These are phyloP conservation scores for Pezicula radicicola DNA, from an alignment of 2,329 filamentous ascomycete species.

Conservation along the genomic window DNA sequence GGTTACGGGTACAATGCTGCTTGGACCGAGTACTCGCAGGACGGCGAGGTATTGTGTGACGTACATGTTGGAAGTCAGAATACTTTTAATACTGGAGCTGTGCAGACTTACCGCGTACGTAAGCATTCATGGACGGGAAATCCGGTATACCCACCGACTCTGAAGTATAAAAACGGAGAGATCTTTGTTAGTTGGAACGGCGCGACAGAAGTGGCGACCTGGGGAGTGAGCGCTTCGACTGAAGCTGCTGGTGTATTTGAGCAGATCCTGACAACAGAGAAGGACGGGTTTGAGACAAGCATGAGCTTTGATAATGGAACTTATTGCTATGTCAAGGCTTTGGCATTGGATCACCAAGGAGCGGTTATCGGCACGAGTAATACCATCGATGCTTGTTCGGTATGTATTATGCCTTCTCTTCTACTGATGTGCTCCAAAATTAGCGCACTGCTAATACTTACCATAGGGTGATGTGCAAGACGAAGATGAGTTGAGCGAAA, in stretches of 20 bases:
- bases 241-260: neutral
- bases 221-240: neutral
- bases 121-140: slow-evolving; percentile 31
- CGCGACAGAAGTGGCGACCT: slow-evolving; percentile 37
- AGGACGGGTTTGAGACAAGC: neutral
- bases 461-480: no score
- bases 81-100: slow-evolving; percentile 14
- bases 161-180: slow-evolving; percentile 13
- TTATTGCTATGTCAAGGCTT: neutral
- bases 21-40: slow-evolving; percentile 10
- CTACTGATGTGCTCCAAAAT: no score
- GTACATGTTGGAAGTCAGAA: slow-evolving; percentile 13
- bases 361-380: neutral
- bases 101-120: slow-evolving; percentile 32
- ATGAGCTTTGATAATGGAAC: neutral
- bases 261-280: neutral
- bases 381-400: neutral
- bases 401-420: neutral
- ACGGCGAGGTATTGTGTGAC: slow-evolving; percentile 31
- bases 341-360: neutral
- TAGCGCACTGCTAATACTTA: no score
- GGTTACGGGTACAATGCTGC: slow-evolving; percentile 12
- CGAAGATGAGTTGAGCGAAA: no score
- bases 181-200: slow-evolving; percentile 52
- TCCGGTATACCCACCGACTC: slow-evolving; percentile 25